Base-by-base conservation (phyloP, 495 filamentous ascomycete species). In the Darksidea phi region DNA sequence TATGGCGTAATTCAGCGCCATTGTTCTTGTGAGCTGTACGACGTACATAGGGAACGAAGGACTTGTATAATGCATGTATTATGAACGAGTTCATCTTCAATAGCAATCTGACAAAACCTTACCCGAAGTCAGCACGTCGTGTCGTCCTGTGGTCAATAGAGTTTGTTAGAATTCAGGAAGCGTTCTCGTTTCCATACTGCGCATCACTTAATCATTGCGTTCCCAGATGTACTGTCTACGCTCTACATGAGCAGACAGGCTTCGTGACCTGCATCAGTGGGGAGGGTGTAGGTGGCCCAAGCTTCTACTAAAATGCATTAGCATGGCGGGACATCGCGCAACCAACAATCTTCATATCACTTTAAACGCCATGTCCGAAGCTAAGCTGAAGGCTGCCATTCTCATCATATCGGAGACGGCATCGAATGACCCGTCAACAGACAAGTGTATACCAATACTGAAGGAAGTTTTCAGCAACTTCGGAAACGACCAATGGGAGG, bases 361-460 rank as follows among this genome's bases (percentile, higher is more conserved):
- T 24, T 52, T 38, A 32, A 32, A 28, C 28, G 57, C 37, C 55
- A 68, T 68, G 66, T 64, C 43, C 52, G 37, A 23, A 52, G 61
- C 38, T 11, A 74, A 62, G 37, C 73, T 92, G 21, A 80, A 72
- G 63, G 88, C 85, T 25, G 88, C 86, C 13, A 88, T 98, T 43
- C 80, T 98, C 34, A 82, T 97, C 67, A 82, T 98, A 43, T 97
- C 94, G 1, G 94, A 95, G 51, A 97, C 95, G n/a, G 94, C 94
- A 34, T 84, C 84, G 23, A 76, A 84, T 66, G 87, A 96, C 75
- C 87, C 91, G 0, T 83, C 87, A 17, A 85, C 90, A 1, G 94
- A 98, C 75, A 79, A 81, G 54, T 84, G 88, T 17, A 80, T 82
- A 12, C 76, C 77, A 24, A 76, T 81, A 15, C 80, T 97, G 18